phyloP scores from a whole-genome alignment of 805 yeast species.

The Schizosaccharomyces japonicus region DNA sequence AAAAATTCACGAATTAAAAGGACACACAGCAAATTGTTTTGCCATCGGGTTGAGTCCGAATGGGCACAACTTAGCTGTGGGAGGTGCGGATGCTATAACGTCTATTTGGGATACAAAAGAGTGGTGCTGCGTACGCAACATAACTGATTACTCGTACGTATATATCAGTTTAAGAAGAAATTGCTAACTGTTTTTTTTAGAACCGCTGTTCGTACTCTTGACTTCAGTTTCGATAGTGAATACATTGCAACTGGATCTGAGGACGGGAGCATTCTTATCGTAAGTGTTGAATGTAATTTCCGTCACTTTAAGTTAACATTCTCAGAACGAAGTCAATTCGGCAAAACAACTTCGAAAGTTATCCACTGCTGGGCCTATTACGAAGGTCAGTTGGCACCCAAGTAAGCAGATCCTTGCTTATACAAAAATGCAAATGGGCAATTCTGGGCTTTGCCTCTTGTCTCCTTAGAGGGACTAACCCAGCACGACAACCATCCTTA shows the following conservation, averaged over 20 bases:
- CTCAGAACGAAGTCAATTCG: too few relatives aligned
- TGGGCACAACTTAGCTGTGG: constrained; percentile 28
- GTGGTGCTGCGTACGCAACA: constrained; percentile 19
- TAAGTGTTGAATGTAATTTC: constrained; percentile 6
- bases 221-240: constrained; percentile 24
- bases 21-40: not conserved
- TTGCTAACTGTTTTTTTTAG: not conserved
- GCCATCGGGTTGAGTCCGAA: constrained; percentile 27
- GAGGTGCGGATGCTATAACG: constrained; percentile 34
- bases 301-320: too few relatives aligned
- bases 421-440: too few relatives aligned
- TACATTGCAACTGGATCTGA: constrained; percentile 25
- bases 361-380: constrained; percentile 7
- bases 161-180: not conserved
- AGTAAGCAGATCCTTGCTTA: constrained; percentile 12
- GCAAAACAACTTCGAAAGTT: constrained; percentile 2
- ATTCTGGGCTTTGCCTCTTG: too few relatives aligned
- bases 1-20: not conserved
- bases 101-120: constrained; percentile 26
- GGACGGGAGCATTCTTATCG: constrained; percentile 21
- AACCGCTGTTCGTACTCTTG: not conserved
- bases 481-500: too few relatives aligned
- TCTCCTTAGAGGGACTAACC: too few relatives aligned
- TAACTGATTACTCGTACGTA: constrained; percentile 19
- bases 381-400: constrained; percentile 18